Base-by-base conservation (phyloP, 1,284 basidiomycete species). In the Ganoderma lingzhi region DNA sequence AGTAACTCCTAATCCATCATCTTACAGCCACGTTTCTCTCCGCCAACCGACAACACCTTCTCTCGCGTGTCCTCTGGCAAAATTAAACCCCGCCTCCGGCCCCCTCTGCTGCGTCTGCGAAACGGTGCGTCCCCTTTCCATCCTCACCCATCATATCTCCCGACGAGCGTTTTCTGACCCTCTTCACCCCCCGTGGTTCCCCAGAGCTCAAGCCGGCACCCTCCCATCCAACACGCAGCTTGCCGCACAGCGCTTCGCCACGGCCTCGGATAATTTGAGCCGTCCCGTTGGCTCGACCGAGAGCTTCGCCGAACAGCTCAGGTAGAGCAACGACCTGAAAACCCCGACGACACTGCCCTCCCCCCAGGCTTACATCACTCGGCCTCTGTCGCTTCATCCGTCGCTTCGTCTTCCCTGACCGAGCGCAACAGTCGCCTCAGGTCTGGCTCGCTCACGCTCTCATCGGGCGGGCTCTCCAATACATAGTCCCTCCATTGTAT, bases 141-240 rank as follows among this genome's bases (percentile, higher is more conserved):
- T n/a, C 48, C 37, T 41, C 53, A 17, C 62, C 53, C 5, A 35
- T 59, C 17, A 44, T 60, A 71, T 70, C 64, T 32, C 48, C 37
- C 65, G 53, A 69, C 64, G 66, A 30, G 44, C 28, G 28, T 44
- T 32, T 41, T 65, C 72, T 73, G 70, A 71, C 68, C 59, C 12
- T n/a, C 9, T 39, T 32, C 93, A 88, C 78, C 91, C 92, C 69
- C 85, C 91, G 71, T 90, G 91, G 73, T 94, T 93, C 79, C 90
- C 91, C 84, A 91, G 93, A 85, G 93, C 93, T 77, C 93, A 93
- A 89, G 93, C 93, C 76, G 93, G 93, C 74, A 95, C 93, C 86
- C 87, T 95, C 78, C 93, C 93, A 83, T 94, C 93, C 76, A 94
- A 95, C 79, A 92, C 95, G 66, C 92, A 93, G 79, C 90, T 95